Evolutionary conservation across 495 filamentous ascomycete genomes (phyloP), one percentile per base, ranked within the genome.

Genomic region (Eremomyces bilateralis): DNA sequence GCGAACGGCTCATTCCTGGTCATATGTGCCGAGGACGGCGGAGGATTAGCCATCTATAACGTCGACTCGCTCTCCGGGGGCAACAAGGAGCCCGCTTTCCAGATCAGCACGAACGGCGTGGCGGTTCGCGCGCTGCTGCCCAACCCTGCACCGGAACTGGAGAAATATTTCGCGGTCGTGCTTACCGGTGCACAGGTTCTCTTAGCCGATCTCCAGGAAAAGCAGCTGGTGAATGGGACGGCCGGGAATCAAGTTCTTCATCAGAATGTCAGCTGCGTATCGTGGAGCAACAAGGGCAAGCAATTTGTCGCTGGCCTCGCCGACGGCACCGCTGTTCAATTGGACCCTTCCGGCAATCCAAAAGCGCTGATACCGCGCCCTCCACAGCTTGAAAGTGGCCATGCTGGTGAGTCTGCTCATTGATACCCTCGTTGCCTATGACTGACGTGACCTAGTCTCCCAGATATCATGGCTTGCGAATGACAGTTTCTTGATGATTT

Each of bases 221-320:
- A 69, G 24, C 64, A 59, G 31, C 56, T 77, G 22, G 46, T 72
- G 18, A 62, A 60, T 12, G 72, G 72, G 1, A 41, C 62, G 6
- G 73, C 67, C 42, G 78, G 83, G 5, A 33, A 34, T 2, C 67
- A 65, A 27, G 54, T 74, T 0, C 52, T 91, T 39, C 76, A 71
- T 39, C 57, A 67, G 19, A 71, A 74, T 19, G 84, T 92, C 10
- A 83, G 76, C 47, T 85, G 76, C 49, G 69, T 83, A 1, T 71
- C 77, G 27, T 99, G 90, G 90, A 95, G 85, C 49, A 73, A 68
- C 34, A 79, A 71, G 44, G 90, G 90, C 28, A 95, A 91, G 50
- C 84, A 93, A 50, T 60, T 99, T 16, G 66, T 94, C 4, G 90
- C 82, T 42, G 90, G 90, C 20, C 64, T 90, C 43, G 73, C 62